Evolutionary conservation across 306 rosid species (phyloP), one percentile per base, ranked within the genome.

Genomic region (Sindora glabra): DNA sequence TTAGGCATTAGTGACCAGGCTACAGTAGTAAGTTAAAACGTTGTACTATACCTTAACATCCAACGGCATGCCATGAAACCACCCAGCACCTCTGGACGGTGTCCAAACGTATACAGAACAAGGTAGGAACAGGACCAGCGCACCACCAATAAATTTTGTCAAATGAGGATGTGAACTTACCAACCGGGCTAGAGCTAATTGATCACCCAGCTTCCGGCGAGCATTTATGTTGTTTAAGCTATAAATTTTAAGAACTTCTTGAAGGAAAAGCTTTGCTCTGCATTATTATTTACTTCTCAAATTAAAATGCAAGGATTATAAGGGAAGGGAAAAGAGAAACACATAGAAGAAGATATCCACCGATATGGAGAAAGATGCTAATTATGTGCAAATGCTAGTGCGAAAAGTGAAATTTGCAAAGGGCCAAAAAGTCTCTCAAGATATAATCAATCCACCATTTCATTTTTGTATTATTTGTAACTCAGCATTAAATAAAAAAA

Each of bases 31-130:
- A 7, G 2, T 22, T 33, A 15, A 23, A 22, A 44, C 36, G 13
- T 42, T 15, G 8, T 45, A 53, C 4, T 23, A 36, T 74, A 92
- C 98, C 98, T 92, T 92, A 45, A 86, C 88, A 70, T 86, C 81
- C 78, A 92, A 76, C 24, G 98, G 90, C 90, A 92, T 79, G 79
- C 96, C 96, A 58, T 81, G 98, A 75, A 92, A 92, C 78, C 86
- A 95, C 44, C 98, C 96, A 37, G 96, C 94, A 56, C 98, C 96
- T 74, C 88, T 96, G 5, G 96, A 96, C 0, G 95, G 96, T n/a
- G 98, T 92, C 96, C 96, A 92, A 54, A 88, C 86, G 79, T 88
- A 84, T 30, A 74, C 24, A 18, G 83, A 65, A 70, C 95, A 92
- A 3, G 98, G 95, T 70, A 86, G 71, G 77, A 92, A 92, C 50